Base-by-base conservation (phyloP, 1,284 basidiomycete genomes). In the Boletus holoroseus region DNA sequence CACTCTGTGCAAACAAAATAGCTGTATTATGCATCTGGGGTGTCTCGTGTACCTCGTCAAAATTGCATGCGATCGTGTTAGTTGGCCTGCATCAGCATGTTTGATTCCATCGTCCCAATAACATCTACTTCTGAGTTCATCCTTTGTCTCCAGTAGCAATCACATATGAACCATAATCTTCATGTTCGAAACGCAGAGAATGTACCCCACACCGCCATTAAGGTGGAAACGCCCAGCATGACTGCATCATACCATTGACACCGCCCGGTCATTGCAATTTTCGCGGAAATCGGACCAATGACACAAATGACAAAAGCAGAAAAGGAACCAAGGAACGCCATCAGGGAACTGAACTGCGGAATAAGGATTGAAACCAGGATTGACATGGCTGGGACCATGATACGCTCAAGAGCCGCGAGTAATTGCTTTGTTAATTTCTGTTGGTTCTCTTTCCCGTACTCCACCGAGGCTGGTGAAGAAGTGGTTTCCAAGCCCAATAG, bases 251-350 rank as follows among this genome's bases (percentile, higher is more conserved):
- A 70, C 50, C 68, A 50, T 2, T 71, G 67, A 55, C 75, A 78
- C 39, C 70, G 74, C 32, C 76, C 69, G 7, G 77, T 71, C 44
- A 88, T 71, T 40, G 77, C 77, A 40, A 83, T 69, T 62, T 84
- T 83, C 2, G 81, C 82, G 27, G 75, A 73, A 34, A 92, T 75
- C 2, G 91, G 91, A 1, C 89, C 82, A 59, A 93, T 86, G 40
- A 91, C 82, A 59, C 87, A 90, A 30, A 93, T 80, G 57, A 88
- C 71, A 64, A 94, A 94, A 0, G 91, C 87, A 32, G 87, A 82
- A 67, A 93, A 94, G 28, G 85, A 85, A 4, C 94, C 93, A 32
- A 95, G 73, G 67, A 94, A 91, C 12, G 88, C 88, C 91, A 97
- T 94, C 65, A 94, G 79, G 20, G 84, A 79, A 57, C 87, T 87